A percentile compares a stretch with the other conserved stretches of the same genome.
Evolutionary conservation across 495 filamentous ascomycete species (phyloP).

Genomic region (Lindgomyces ingoldianus): DNA sequence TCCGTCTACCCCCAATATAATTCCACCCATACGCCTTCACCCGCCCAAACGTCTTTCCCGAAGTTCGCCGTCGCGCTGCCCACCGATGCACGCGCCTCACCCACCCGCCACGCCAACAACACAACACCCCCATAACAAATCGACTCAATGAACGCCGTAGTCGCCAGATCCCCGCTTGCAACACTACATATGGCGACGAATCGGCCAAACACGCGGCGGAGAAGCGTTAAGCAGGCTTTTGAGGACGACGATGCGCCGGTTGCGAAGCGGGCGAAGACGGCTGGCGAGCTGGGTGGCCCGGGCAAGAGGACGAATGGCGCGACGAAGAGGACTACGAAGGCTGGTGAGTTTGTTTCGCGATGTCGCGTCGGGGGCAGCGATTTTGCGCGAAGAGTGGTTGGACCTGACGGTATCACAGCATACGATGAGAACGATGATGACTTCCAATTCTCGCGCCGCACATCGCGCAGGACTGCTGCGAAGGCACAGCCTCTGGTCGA

Average conservation of each 20-base stretch:
- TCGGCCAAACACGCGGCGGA: slow-evolving; percentile 39
- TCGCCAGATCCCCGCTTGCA: slow-evolving; percentile 43
- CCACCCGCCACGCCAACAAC: slow-evolving; percentile 9
- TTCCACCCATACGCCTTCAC: not conserved
- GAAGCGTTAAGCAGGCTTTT: slow-evolving; percentile 40
- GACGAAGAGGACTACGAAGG: slow-evolving; percentile 28
- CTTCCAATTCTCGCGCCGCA: slow-evolving; percentile 60
- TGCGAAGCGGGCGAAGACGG: slow-evolving; percentile 29
- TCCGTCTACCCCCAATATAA: not conserved
- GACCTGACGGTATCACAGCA: slow-evolving; percentile 42
- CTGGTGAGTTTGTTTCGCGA: slow-evolving; percentile 32
- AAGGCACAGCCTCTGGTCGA: slow-evolving; percentile 33
- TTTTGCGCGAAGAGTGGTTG: not conserved
- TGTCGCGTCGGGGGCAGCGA: not conserved
- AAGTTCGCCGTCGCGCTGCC: slow-evolving; percentile 11
- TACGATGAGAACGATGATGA: slow-evolving; percentile 69
- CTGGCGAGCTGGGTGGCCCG: slow-evolving; percentile 31
- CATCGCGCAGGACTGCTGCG: slow-evolving; percentile 53
- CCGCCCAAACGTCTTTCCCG: not conserved
- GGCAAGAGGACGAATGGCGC: slow-evolving; percentile 32
- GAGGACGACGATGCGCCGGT: slow-evolving; percentile 39
- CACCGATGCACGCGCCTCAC: slow-evolving; percentile 33
- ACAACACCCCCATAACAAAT: slow-evolving; percentile 21
- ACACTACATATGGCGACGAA: slow-evolving; percentile 40
- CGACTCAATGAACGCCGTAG: slow-evolving; percentile 41